A percentile compares a stretch with the other conserved stretches of the same genome.
phyloP scores from a whole-genome alignment of 2,329 filamentous ascomycete genomes.

The Paracoccidioides lutzii region DNA sequence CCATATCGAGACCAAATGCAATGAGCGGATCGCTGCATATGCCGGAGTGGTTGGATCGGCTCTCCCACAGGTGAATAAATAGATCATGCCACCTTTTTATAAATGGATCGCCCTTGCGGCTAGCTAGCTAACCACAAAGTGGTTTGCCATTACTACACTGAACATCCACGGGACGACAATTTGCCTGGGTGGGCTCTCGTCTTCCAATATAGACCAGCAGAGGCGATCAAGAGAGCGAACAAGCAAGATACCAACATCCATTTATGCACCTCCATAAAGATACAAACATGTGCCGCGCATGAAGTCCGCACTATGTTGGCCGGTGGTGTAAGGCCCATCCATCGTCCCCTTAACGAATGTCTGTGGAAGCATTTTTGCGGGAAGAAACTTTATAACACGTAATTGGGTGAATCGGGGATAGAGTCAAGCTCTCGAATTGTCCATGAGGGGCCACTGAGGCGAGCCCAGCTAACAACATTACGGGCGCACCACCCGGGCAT shows the following conservation, averaged over 20 bases:
- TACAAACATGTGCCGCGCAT: constrained; percentile 23
- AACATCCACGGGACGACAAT: constrained; percentile 16
- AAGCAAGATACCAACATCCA: constrained; percentile 33
- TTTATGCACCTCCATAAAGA: constrained; percentile 33
- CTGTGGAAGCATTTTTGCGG: neutral
- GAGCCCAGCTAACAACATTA: neutral
- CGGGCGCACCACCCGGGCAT: neutral
- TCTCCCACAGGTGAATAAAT: constrained; percentile 6
- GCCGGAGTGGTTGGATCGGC: constrained; percentile 1
- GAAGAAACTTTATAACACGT: neutral
- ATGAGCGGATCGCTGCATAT: neutral
- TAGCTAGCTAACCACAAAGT: constrained; percentile 5
- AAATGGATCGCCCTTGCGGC: constrained; percentile 4
- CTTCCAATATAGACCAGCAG: constrained; percentile 14
- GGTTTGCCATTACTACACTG: constrained; percentile 16
- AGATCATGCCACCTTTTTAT: constrained; percentile 10
- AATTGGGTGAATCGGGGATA: neutral
- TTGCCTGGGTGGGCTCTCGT: neutral
- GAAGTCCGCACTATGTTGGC: constrained; percentile 7
- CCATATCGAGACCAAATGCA: neutral
- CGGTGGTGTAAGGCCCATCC: neutral
- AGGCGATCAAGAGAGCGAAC: constrained; percentile 31
- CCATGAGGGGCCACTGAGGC: neutral
- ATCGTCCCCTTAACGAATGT: neutral
- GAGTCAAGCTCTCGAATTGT: neutral